Base-by-base conservation (phyloP, 202 grass and related monocot species). In the Brachypodium distachyon region DNA sequence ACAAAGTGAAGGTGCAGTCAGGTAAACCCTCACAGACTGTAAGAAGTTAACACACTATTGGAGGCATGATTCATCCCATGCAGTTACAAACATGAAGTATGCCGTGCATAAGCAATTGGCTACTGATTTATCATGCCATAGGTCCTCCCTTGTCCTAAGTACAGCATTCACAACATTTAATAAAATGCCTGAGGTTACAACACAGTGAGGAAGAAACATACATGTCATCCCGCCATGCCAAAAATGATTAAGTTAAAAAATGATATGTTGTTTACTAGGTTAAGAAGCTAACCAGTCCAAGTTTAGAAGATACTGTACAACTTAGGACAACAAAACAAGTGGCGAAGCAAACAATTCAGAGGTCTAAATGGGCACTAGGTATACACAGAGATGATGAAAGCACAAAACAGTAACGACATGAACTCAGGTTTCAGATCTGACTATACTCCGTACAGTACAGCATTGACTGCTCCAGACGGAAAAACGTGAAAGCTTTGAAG, bases 1-100 rank as follows among this genome's bases (percentile, higher is more conserved):
- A 74, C 25, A 80, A 74, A 73, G 57, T 71, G 39, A 14, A 71
- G 70, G 27, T 40, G 23, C 17, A 31, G 26, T 81, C 48, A 81
- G 36, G 67, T 81, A 39, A 82, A 68, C 10, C 70, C n/a, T 77
- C 32, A 40, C 4, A 67, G 77, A 63, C 18, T 16, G 21, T 65
- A 39, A 65, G 18, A 77, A 65, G 51, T 52, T 11, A 52, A 52
- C 34, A 44, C 9, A 34, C 38, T 44, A 72, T 12, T 72, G 19
- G 29, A 47, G 33, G 57, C 18, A 78, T 5, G 12, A 13, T 52
- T 34, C 21, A 29, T 17, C 14, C 31, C 31, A 27, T n/a, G 12
- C n/a, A 39, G 22, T 3, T 77, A 65, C 25, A 19, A 48, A 61
- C 18, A 77, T 17, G 12, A 22, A 23, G 70, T 52, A 52, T 52